Base-by-base conservation (phyloP, 768 basidiomycete genomes). In the Suillus occidentalis region DNA sequence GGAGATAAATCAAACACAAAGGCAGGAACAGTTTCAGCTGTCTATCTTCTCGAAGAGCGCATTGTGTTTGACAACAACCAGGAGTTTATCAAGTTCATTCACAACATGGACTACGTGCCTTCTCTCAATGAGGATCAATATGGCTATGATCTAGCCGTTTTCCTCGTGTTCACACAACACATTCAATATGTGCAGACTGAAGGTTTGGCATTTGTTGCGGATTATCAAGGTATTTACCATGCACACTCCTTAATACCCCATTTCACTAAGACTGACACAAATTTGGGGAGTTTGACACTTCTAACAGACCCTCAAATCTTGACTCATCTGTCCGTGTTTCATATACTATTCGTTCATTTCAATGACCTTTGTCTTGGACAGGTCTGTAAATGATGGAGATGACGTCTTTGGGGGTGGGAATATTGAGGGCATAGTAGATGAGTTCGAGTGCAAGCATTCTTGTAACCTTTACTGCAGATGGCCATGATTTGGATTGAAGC, bases 291-390 rank as follows among this genome's bases (percentile, higher is more conserved):
- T 16, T 39, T 39, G n/a, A 43, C 53, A 0, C 64, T 71, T 22
- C 43, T 72, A 40, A 71, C 67, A 2, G 72, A 73, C 47, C 72
- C 71, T 6, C 72, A 73, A 39, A 69, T 73, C 6, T 57, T 70
- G 37, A 66, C 71, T 18, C 37, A 60, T 3, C 59, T 0, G n/a
- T 60, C 2, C 12, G 6, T 49, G 5, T 49, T 13, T 49, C 47
- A 10, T 22, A 13, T 49, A 3, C 10, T 2, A 49, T 49, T 47
- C 12, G 3, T 47, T 22, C 4, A 47, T 25, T 49, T 22, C 1
- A 3, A 22, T 49, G n/a, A 49, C 5, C 5, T 49, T 22, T 49
- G 2, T 13, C 43, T 9, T 9, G 0, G 0, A 0, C 8, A 49
- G 47, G 5, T 49, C 22, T 0, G 22, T 49, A 0, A 49, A 1